These are phyloP conservation scores for Diaporthe sp. DNA, from an alignment of 2,329 filamentous ascomycete species.

Conservation along the genomic window DNA sequence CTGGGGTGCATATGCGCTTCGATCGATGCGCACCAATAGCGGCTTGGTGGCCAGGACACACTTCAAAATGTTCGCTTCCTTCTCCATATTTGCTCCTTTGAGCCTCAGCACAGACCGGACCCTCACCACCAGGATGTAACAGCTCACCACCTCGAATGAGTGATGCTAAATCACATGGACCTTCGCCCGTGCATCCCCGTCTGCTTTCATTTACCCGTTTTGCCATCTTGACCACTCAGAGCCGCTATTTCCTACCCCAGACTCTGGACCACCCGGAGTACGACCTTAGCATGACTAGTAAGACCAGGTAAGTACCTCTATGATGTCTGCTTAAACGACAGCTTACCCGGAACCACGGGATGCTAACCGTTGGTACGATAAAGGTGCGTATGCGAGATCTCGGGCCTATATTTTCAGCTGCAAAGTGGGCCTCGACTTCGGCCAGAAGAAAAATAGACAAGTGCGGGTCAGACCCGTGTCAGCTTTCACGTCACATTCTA, in stretches of 20 bases:
- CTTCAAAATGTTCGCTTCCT: not conserved
- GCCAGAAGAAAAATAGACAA: not conserved
- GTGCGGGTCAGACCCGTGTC: slow-evolving; percentile 13
- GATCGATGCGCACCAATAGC: slow-evolving; percentile 41
- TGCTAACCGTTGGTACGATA: slow-evolving; percentile 23
- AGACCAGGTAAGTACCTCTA: not conserved
- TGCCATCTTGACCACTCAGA: slow-evolving; percentile 25
- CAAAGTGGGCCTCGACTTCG: slow-evolving; percentile 15
- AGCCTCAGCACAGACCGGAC: slow-evolving; percentile 30
- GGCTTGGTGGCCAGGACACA: slow-evolving; percentile 1
- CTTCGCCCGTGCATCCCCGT: slow-evolving; percentile 9
- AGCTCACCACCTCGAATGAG: slow-evolving; percentile 9
- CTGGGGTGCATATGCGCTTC: slow-evolving; percentile 39
- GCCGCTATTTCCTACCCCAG: not conserved
- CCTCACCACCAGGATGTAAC: slow-evolving; percentile 26
- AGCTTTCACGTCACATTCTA: slow-evolving; percentile 14
- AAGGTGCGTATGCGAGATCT: slow-evolving; percentile 19
- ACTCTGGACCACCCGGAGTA: slow-evolving; percentile 20
- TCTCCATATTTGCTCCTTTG: slow-evolving; percentile 13
- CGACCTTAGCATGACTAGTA: slow-evolving; percentile 32
- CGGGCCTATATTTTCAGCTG: slow-evolving; percentile 7
- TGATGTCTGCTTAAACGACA: not conserved
- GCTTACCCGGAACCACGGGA: slow-evolving; percentile 24
- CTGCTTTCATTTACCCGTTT: slow-evolving; percentile 12
- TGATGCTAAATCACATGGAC: slow-evolving; percentile 17